These are phyloP conservation scores for Lathyrus aphaca DNA, from an alignment of 306 rosid genomes.

Conservation along the genomic window DNA sequence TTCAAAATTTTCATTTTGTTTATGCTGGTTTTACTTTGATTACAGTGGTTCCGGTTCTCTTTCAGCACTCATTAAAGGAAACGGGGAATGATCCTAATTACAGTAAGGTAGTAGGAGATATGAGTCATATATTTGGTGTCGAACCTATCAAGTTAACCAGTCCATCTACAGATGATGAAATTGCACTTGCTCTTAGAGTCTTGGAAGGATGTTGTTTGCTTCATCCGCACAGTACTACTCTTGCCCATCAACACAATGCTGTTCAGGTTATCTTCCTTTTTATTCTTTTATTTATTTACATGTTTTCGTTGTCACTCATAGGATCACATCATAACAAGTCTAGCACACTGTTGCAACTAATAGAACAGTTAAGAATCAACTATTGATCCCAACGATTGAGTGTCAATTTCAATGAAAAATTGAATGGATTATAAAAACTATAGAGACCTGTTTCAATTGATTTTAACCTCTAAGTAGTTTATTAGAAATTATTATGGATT, in stretches of 20 bases:
- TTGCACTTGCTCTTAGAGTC: slow-evolving; percentile 65
- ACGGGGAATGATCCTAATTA: slow-evolving; percentile 50
- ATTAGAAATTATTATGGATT: too few species aligned
- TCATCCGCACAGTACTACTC: slow-evolving; percentile 58
- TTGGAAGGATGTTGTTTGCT: slow-evolving; percentile 81
- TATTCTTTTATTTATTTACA: not conserved
- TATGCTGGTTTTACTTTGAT: not conserved
- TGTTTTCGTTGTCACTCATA: not conserved
- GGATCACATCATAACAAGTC: too few species aligned
- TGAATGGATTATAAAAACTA: too few species aligned
- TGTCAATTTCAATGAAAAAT: too few species aligned
- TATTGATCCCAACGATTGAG: too few species aligned
- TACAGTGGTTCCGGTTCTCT: slow-evolving; percentile 84
- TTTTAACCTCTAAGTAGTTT: too few species aligned
- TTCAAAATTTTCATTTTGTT: not conserved
- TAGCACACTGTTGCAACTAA: too few species aligned
- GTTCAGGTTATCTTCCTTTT: slow-evolving; percentile 49
- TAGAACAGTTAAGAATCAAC: too few species aligned
- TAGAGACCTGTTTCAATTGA: too few species aligned
- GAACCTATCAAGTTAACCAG: slow-evolving; percentile 72
- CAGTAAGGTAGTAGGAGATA: slow-evolving; percentile 53
- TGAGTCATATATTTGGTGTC: slow-evolving; percentile 74
- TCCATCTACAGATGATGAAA: slow-evolving; percentile 73
- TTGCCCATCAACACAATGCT: slow-evolving; percentile 67
- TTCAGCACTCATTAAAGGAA: slow-evolving; percentile 78